Percentiles rank a stretch among this genome's conserved stretches.
phyloP scores from a whole-genome alignment of 176 grass and related monocot species.

The Triticum urartu region DNA sequence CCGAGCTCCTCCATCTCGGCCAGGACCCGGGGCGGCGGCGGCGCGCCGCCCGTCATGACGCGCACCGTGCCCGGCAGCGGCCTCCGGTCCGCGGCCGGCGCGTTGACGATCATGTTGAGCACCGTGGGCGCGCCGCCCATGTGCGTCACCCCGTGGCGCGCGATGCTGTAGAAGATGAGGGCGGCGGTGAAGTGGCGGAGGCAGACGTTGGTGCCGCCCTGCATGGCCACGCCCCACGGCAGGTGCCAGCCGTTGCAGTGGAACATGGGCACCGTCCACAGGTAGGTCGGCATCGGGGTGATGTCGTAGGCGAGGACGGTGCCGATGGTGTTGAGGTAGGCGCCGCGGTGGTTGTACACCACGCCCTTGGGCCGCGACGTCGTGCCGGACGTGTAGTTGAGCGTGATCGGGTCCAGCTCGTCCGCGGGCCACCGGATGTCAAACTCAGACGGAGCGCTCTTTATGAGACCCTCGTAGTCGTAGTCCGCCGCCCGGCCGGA shows the following conservation, averaged over 20 bases:
- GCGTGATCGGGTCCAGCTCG: constrained; percentile 60
- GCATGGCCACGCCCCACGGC: constrained; percentile 58
- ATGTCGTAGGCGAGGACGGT: constrained; percentile 46
- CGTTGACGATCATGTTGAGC: constrained; percentile 67
- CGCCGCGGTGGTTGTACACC: constrained; percentile 69
- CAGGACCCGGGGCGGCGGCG: constrained; percentile 53
- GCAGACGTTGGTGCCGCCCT: constrained; percentile 70
- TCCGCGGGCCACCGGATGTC: constrained; percentile 43
- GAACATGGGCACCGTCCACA: constrained; percentile 88
- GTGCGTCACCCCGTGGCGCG: constrained; percentile 45
- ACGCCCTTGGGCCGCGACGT: constrained; percentile 78
- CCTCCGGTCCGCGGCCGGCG: constrained; percentile 18
- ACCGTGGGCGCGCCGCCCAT: constrained; percentile 71
- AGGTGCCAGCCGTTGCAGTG: constrained; percentile 85
- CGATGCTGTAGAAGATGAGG: constrained; percentile 49
- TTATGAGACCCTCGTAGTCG: too few species aligned
- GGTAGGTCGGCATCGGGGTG: constrained; percentile 46
- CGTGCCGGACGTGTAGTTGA: constrained; percentile 86
- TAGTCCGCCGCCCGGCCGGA: too few species aligned
- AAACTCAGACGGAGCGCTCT: too few species aligned
- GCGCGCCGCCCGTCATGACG: constrained; percentile 62
- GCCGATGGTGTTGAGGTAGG: constrained; percentile 57
- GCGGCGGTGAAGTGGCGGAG: constrained; percentile 43
- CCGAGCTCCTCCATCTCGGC: constrained; percentile 64
- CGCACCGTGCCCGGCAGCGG: constrained; percentile 29